Base-by-base conservation (phyloP, 148 eudicot genomes). In the Simmondsia chinensis region DNA sequence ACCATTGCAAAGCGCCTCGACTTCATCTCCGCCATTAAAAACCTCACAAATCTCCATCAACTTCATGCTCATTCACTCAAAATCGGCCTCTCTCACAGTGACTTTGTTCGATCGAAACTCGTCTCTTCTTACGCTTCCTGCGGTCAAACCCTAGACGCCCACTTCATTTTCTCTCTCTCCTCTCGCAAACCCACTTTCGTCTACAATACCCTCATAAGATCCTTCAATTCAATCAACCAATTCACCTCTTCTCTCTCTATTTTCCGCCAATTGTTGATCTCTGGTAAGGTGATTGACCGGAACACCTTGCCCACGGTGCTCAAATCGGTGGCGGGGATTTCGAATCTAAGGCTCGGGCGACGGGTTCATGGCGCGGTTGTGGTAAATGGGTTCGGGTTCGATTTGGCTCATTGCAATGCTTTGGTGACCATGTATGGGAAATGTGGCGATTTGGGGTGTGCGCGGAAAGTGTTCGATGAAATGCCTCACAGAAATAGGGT, bases 191-290 rank as follows among this genome's bases (percentile, higher is more conserved):
- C 77, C 8, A 69, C 78, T 21, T 77, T 77, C 43, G 62, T 65
- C 22, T 76, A 50, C 62, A 72, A 76, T 38, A 57, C 75, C 42
- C 66, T 77, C 49, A 77, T 77, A 23, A 58, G 70, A 35, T 75
- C 73, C 23, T 69, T 58, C 27, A 9, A 61, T 41, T 68, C 70
- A 9, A 23, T 63, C 33, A 36, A 56, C 6, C 23, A 45, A 11
- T 77, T 61, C 47, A 11, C 28, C 17, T 46, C 35, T 7, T 72
- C 83, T 9, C 58, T 77, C 44, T 35, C 35, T 5, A 20, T 35
- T 39, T 77, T 69, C 21, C 58, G 49, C 39, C 49, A 69, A 39
- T 54, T 76, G 78, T 23, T 65, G 16, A 15, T 31, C 27, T 7
- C 31, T 24, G 29, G 50, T 9, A 68, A 72, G 40, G 51, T 57